phyloP scores from a whole-genome alignment of 208 protist species.

The Acanthamoeba culbertsoni region DNA sequence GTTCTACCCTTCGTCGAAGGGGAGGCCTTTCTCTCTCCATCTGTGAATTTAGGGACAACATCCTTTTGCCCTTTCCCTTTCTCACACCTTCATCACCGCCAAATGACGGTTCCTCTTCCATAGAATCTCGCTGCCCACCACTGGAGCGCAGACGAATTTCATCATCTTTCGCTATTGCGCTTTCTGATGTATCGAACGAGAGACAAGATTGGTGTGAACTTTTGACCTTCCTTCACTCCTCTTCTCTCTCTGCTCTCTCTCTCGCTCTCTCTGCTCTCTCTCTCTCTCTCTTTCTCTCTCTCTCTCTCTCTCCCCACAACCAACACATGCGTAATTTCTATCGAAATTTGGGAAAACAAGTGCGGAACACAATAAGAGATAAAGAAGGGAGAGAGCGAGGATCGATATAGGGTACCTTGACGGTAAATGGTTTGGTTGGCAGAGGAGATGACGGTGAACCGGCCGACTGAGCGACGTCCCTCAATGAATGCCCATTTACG shows the following conservation, averaged over 20 bases:
- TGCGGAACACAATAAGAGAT: background rate
- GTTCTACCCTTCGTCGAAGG: background rate
- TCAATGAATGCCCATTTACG: slow-evolving; percentile 71
- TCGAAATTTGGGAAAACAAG: slow-evolving; percentile 51
- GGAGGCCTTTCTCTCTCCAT: background rate
- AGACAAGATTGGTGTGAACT: too few species aligned
- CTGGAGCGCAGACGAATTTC: background rate
- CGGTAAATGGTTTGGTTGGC: background rate
- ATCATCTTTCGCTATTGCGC: background rate
- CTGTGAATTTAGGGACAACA: background rate
- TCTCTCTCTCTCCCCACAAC: too few species aligned
- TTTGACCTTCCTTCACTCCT: too few species aligned
- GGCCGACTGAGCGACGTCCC: slow-evolving; percentile 61
- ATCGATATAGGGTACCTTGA: background rate
- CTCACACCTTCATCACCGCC: too few species aligned
- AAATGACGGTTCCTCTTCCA: background rate
- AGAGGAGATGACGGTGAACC: slow-evolving; percentile 62
- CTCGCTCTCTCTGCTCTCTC: too few species aligned
- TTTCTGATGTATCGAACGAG: too few species aligned
- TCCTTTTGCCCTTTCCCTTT: background rate
- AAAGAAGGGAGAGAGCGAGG: background rate
- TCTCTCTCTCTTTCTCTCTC: too few species aligned
- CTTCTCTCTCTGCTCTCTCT: too few species aligned
- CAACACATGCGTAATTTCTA: too few species aligned
- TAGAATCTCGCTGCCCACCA: background rate